These are phyloP conservation scores for Polygonum maritimum DNA, from an alignment of 148 eudicot species.

Conservation along the genomic window DNA sequence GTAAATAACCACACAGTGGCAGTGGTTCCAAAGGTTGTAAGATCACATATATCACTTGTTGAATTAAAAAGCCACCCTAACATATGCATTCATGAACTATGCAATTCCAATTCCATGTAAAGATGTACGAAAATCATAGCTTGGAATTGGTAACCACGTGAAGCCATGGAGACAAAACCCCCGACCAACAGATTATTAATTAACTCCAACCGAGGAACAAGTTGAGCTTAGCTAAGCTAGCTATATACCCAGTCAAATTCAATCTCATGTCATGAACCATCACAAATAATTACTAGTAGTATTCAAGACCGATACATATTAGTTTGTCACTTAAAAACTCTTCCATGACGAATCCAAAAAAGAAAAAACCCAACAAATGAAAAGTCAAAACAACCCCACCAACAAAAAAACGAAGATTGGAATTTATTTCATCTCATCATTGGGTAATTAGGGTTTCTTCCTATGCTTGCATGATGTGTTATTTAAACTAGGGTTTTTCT, in stretches of 20 bases:
- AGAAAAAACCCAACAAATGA: background rate
- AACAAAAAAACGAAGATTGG: background rate
- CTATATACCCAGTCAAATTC: background rate
- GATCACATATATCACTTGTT: background rate
- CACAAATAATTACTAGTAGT: background rate
- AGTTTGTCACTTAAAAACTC: background rate
- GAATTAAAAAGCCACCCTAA: background rate
- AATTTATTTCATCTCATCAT: background rate
- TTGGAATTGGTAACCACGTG: conserved; percentile 97
- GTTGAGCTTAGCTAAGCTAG: background rate
- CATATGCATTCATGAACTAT: background rate
- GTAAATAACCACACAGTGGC: no score
- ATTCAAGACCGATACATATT: background rate
- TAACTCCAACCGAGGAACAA: conserved; percentile 29
- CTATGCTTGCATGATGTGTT: background rate
- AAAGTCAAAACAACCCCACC: conserved; percentile 1
- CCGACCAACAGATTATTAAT: conserved; percentile 84
- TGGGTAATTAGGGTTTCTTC: background rate
- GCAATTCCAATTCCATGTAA: background rate
- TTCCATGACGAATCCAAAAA: background rate
- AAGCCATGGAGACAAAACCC: conserved; percentile 82
- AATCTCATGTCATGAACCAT: background rate
- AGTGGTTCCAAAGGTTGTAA: background rate
- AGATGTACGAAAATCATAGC: background rate
- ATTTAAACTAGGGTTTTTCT: background rate